These are phyloP conservation scores for Podaxis pistillaris DNA, from an alignment of 768 basidiomycete species.

Conservation along the genomic window DNA sequence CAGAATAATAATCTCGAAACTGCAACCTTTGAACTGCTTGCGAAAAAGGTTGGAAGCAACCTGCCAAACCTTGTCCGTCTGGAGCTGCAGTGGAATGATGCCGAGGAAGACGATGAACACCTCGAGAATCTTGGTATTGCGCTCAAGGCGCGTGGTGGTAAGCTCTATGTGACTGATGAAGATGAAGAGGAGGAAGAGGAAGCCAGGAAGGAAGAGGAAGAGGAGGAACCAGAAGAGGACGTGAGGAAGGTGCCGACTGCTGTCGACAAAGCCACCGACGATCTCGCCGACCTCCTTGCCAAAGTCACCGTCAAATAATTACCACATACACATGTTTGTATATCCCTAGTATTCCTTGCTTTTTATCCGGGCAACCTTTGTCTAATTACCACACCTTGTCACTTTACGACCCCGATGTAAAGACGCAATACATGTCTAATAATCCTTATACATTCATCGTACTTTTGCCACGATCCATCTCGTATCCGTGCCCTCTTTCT, in stretches of 20 bases:
- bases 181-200: conserved; percentile 78
- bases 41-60: conserved; percentile 59
- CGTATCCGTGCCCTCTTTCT: conserved; percentile 55
- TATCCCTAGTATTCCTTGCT: background rate
- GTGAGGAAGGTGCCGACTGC: conserved; percentile 23
- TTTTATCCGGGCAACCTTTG: background rate
- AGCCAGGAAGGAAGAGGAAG: conserved; percentile 48
- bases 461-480: conserved; percentile 63
- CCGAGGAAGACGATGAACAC: conserved; percentile 72
- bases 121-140: conserved; percentile 51
- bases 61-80: conserved; percentile 60
- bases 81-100: conserved; percentile 91
- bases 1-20: conserved; percentile 92
- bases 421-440: background rate
- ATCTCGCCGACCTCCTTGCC: conserved; percentile 63
- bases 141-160: conserved; percentile 66
- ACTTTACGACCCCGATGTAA: background rate
- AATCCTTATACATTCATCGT: conserved; percentile 24
- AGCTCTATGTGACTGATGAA: conserved; percentile 68
- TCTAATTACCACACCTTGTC: background rate
- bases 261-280: conserved; percentile 40
- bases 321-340: background rate
- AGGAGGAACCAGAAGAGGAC: conserved; percentile 31
- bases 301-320: conserved; percentile 51
- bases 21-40: conserved; percentile 64